Base-by-base conservation (phyloP, 495 filamentous ascomycete genomes). In the Cladorrhinum samala region DNA sequence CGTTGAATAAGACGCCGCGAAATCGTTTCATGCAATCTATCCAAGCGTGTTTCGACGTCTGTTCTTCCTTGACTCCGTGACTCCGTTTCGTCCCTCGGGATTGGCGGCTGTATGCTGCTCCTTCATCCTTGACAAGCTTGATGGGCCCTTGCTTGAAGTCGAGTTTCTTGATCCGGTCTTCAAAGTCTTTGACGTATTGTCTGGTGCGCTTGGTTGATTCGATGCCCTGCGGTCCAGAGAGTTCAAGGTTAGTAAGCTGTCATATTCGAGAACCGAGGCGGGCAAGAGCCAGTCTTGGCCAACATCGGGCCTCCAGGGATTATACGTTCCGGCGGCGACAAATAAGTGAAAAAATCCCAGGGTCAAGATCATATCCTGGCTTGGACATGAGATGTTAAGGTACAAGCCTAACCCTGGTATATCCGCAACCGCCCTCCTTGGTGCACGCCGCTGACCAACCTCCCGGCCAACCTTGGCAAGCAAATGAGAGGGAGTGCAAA, bases 1-100 rank as follows among this genome's bases (percentile, higher is more conserved):
- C 51, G 20, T 53, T 56, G 46, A 53, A 51, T 21, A 64, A 46
- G 9, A 62, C 39, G 11, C 50, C 21, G 23, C 50, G 51, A 19
- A 66, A 64, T 37, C 54, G 43, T 36, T 53, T 56, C 46, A 66
- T 63, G 49, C 57, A 57, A 16, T 62, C 55, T 38, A 64, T 59
- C 61, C 63, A 66, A 11, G 58, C 54, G 41, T 64, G 53, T 21
- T 63, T 62, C 13, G 33, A 46, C 19, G 52, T 48, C 24, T 47
- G 48, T 24, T 45, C 49, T 21, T 58, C 60, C 4, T 50, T 47
- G 36, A 46, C 38, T 16, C 38, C 40, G 42, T 39, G 48, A 19
- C 18, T 13, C 16, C 51, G 19, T 58, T 16, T 40, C 41, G 44
- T 46, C 5, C 6, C 27, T 5, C 6, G 27, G 27, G 27, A 33